Evolutionary conservation across 2,329 filamentous ascomycete genomes (phyloP).

Genomic region (Blastomyces silverae): DNA sequence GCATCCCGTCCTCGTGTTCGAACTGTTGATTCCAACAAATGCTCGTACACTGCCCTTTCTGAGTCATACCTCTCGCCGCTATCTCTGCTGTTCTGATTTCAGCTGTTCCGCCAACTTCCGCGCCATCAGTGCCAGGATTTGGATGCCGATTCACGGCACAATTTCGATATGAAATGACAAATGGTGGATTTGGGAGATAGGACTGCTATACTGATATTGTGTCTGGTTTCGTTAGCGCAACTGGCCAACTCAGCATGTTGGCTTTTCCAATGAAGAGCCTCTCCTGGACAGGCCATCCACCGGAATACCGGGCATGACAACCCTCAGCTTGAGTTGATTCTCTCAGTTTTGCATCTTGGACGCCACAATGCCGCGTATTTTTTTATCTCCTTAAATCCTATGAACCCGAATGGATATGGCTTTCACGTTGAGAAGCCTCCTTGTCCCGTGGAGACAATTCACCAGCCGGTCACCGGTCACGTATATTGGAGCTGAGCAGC

Average conservation of each 20-base stretch:
- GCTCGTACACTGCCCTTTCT: neutral
- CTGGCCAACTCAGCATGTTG: neutral
- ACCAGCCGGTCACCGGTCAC: slow-evolving; percentile 10
- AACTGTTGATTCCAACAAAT: neutral
- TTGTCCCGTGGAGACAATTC: slow-evolving; percentile 15
- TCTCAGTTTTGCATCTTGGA: neutral
- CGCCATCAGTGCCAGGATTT: neutral
- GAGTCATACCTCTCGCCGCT: neutral
- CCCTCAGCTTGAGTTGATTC: neutral
- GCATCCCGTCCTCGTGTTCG: neutral
- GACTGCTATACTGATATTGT: neutral
- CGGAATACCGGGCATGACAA: neutral
- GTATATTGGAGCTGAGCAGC: slow-evolving; percentile 18
- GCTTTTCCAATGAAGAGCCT: slow-evolving; percentile 7
- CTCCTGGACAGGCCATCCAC: neutral
- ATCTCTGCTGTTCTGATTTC: neutral
- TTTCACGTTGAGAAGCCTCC: slow-evolving; percentile 14
- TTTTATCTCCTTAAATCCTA: slow-evolving; percentile 7
- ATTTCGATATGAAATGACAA: neutral
- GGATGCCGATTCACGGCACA: neutral
- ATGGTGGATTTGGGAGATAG: neutral
- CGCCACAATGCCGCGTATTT: neutral
- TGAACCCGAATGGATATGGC: slow-evolving; percentile 8
- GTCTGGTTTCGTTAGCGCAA: neutral
- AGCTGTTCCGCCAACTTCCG: neutral